phyloP scores from a whole-genome alignment of 2,329 filamentous ascomycete genomes.

The Microsporum ferrugineum region DNA sequence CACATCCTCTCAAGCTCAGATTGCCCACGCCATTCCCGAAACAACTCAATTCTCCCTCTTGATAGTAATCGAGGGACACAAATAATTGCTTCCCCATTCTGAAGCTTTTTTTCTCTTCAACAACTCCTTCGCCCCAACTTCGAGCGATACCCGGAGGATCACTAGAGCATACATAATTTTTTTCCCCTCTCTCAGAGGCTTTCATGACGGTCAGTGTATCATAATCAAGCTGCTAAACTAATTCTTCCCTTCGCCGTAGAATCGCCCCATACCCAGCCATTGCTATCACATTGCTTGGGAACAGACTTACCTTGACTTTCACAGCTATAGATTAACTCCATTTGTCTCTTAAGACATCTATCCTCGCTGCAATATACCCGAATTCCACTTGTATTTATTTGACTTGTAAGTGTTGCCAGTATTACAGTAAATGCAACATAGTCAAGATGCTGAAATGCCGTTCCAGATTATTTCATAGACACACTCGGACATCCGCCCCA shows the following conservation, averaged over 20 bases:
- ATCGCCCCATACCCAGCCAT: neutral
- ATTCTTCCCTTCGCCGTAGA: neutral
- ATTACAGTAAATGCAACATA: neutral
- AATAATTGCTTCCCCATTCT: neutral
- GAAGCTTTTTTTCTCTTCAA: neutral
- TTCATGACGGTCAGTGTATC: neutral
- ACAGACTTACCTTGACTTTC: neutral
- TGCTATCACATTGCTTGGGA: neutral
- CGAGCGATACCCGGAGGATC: neutral
- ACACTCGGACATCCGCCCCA: neutral
- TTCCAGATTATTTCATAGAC: neutral
- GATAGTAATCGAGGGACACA: neutral
- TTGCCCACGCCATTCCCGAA: neutral
- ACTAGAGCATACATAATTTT: neutral
- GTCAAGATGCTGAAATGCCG: neutral
- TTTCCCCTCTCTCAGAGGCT: neutral
- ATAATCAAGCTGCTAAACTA: neutral
- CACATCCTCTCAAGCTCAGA: neutral
- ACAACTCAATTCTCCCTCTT: neutral
- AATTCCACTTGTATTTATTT: neutral
- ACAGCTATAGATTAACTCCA: neutral
- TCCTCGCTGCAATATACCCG: neutral
- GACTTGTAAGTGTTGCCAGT: neutral
- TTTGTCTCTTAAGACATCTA: neutral
- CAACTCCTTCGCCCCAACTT: neutral